Conservation (phyloP, 306 rosid genomes). For the Vicia villosa region DNA sequence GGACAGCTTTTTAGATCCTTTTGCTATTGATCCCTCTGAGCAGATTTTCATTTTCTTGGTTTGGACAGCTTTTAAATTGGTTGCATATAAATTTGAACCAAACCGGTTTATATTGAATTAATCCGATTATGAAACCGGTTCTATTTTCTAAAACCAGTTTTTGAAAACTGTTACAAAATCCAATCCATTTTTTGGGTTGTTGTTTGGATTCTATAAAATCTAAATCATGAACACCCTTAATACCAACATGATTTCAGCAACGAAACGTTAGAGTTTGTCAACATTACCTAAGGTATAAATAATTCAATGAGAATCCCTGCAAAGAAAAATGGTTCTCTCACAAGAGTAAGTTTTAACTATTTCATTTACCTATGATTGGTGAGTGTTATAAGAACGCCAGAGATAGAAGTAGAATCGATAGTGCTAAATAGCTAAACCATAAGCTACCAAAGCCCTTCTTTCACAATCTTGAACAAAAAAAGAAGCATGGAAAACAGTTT, state of each 20-base stretch:
- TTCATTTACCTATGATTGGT: conserved; percentile 12
- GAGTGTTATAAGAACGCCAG: neutral
- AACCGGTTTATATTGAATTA: no score
- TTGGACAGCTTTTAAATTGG: no score
- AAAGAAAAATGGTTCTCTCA: neutral
- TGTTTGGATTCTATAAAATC: no score
- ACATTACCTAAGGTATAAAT: neutral
- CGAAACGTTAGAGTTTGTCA: neutral
- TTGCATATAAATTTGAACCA: no score
- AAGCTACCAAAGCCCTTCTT: conserved; percentile 26
- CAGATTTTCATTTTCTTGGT: no score
- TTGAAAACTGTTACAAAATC: no score
- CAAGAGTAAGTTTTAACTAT: conserved; percentile 7
- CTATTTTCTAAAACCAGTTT: no score
- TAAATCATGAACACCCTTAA: no score
- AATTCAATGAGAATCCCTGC: conserved; percentile 24
- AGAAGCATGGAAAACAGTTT: conserved; percentile 3
- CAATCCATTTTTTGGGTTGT: no score
- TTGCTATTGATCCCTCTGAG: no score
- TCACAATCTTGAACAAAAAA: conserved; percentile 14
- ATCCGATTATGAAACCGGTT: no score
- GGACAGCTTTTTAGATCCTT: no score
- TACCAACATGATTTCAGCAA: neutral
- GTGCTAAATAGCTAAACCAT: conserved; percentile 1
- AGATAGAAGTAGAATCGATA: conserved; percentile 15